Percentiles rank a stretch among this genome's conserved stretches.
phyloP scores from a whole-genome alignment of 2,329 filamentous ascomycete genomes.

The Westerdykella sp. region DNA sequence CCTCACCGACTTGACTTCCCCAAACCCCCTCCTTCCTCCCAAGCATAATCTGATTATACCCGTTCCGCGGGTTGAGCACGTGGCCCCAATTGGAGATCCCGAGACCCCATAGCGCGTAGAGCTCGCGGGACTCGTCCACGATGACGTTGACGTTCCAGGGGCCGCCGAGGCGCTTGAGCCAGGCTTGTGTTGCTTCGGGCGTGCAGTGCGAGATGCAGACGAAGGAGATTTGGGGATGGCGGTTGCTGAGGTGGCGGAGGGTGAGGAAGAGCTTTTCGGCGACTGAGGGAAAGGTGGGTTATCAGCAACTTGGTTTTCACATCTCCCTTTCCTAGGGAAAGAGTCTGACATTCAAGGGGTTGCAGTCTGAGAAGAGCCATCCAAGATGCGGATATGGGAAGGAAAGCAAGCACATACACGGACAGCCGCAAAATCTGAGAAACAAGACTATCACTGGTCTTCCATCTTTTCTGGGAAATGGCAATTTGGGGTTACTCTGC shows the following conservation, averaged over 20 bases:
- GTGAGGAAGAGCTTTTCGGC: constrained; percentile 49
- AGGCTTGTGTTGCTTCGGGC: constrained; percentile 49
- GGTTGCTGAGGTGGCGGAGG: constrained; percentile 51
- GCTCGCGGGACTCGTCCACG: constrained; percentile 50
- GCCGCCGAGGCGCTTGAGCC: constrained; percentile 54
- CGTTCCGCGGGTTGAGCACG: constrained; percentile 30
- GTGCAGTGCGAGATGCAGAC: constrained; percentile 57
- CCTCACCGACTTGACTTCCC: constrained; percentile 32
- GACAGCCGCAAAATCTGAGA: constrained; percentile 31
- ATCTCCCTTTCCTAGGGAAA: background rate
- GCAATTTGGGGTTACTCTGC: constrained; percentile 24
- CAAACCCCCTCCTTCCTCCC: constrained; percentile 32
- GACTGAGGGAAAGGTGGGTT: constrained; percentile 15
- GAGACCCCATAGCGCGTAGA: constrained; percentile 57
- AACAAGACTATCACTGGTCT: constrained; percentile 29
- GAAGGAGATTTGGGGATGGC: constrained; percentile 48
- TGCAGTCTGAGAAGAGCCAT: background rate
- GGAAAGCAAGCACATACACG: constrained; percentile 21
- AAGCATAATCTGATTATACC: constrained; percentile 31
- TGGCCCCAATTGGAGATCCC: constrained; percentile 40
- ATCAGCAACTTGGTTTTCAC: background rate
- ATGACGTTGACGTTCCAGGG: constrained; percentile 50
- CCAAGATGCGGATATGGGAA: background rate
- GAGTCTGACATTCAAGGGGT: background rate
- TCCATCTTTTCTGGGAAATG: constrained; percentile 26